Evolutionary conservation across 352 stramenopile species (phyloP), one percentile per base, ranked within the genome.

Genomic region (Globisporangium carolinianum): DNA sequence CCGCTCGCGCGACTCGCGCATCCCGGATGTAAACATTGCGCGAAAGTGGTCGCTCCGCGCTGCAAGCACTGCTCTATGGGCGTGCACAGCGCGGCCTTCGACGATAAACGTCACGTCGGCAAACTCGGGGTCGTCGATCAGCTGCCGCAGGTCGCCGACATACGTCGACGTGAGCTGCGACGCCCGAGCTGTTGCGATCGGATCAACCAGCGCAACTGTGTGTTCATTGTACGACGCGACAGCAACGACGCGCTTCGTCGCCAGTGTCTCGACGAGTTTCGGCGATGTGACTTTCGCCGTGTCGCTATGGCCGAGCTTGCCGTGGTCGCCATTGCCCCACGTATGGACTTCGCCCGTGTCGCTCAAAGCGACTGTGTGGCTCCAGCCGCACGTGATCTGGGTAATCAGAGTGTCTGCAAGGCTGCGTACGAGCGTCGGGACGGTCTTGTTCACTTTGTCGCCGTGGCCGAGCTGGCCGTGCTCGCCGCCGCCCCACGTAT

Each of bases 171-270:
- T 92, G 17, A 94, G 67, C 58, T 91, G 70, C 15, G 78, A 89
- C 17, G 84, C 76, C 24, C 80, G 84, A n/a, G 90, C 62, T 10
- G 76, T 88, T 11, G 79, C 85, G 51, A 91, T 69, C 1, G 86
- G 84, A 42, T 96, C 85, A 41, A 93, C 89, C 2, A 98, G 75
- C 35, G 91, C 94, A 4, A 97, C 90, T 5, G 95, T 98, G 71
- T 98, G 95, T 58, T 98, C 95, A 61, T 98, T 98, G 79, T 98
- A 98, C n/a, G 92, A 98, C 24, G 95, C 94, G 8, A 98, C 87
- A 37, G 87, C 83, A n/a, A 98, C 85, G n/a, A 98, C 94, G 15
- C 87, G 89, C 66, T 98, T 97, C 41, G 82, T 71, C 35, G 95
- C 79, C 1, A 98, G 71, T 24, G 91, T 86, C 42, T 98, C 90